A percentile compares a stretch with the other conserved stretches of the same genome.
phyloP scores from a whole-genome alignment of 2,329 filamentous ascomycete genomes.

The Dryadomyces sulphureus region DNA sequence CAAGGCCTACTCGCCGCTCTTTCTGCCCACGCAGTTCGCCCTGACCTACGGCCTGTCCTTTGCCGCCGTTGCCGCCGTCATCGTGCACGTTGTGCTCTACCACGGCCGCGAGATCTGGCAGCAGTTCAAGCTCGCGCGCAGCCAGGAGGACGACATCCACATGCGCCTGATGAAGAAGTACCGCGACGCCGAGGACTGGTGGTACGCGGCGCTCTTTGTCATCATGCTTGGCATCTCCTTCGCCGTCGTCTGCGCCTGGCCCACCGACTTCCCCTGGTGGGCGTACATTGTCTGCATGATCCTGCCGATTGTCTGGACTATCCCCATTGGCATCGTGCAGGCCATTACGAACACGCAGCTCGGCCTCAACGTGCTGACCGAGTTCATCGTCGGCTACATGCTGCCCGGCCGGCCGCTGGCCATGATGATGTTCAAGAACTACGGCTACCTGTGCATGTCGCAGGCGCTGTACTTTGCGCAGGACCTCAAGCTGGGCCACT shows the following conservation, averaged over 20 bases:
- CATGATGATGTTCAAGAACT: conserved; percentile 70
- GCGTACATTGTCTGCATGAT: conserved; percentile 41
- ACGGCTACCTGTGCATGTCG: conserved; percentile 53
- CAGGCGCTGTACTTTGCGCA: conserved; percentile 51
- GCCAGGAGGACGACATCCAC: conserved; percentile 43
- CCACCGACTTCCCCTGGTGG: conserved; percentile 43
- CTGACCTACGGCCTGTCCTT: conserved; percentile 38
- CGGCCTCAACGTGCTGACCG: conserved; percentile 57
- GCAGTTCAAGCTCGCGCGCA: conserved; percentile 38
- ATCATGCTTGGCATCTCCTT: conserved; percentile 40
- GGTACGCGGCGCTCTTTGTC: conserved; percentile 36
- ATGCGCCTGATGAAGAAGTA: conserved; percentile 50
- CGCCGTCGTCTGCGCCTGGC: conserved; percentile 36
- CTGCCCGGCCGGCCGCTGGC: conserved; percentile 54
- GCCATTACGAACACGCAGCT: conserved; percentile 46
- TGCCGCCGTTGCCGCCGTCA: conserved; percentile 47
- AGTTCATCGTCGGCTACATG: conserved; percentile 61
- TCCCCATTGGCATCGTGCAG: conserved; percentile 47
- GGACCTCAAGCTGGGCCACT: conserved; percentile 54
- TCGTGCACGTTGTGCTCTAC: conserved; percentile 40
- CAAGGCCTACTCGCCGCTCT: conserved; percentile 49
- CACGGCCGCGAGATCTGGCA: conserved; percentile 39
- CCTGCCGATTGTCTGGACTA: conserved; percentile 41
- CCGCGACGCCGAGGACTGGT: conserved; percentile 43
- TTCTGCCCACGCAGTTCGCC: conserved; percentile 46